These are phyloP conservation scores for bread wheat (Triticum aestivum) DNA, from an alignment of 176 grass and related monocot species.

Conservation along the genomic window IWGSC_CS_RefSeq_v2.1 NC_057801.1:563575776-563576275, in stretches of 20 bases:
- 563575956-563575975: conserved; percentile 12
- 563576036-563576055: conserved; percentile 72
- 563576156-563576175: conserved; percentile 43
- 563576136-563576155: conserved; percentile 35
- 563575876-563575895: background rate
- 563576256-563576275: conserved; percentile 46
- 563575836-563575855: background rate
- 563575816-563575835: background rate
- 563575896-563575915: background rate
- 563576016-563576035: conserved; percentile 65
- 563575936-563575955: conserved; percentile 3
- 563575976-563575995: conserved; percentile 36
- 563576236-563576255: conserved; percentile 25
- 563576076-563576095: conserved; percentile 60
- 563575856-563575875: background rate
- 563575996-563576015: conserved; percentile 46
- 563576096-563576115: conserved; percentile 64
- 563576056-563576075: conserved; percentile 50
- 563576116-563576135: conserved; percentile 55
- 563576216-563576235: conserved; percentile 39
- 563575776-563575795: background rate
- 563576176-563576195: conserved; percentile 64
- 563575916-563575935: conserved; percentile 9
- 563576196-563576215: conserved; percentile 70
- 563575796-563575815: background rate